phyloP scores from a whole-genome alignment of 441 rosid species.

The Corymbia citriodora region DNA sequence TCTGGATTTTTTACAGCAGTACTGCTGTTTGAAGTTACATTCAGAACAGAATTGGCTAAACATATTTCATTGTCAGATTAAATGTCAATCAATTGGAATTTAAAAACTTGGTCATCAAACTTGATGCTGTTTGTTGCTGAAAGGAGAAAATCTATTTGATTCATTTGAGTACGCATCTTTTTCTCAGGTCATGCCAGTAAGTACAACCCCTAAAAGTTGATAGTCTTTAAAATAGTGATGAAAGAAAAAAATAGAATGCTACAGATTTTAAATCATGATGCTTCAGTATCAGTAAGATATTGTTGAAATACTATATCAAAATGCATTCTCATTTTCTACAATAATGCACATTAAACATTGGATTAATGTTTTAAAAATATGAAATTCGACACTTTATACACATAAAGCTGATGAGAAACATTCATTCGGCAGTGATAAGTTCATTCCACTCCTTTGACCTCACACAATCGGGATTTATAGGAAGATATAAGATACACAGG shows the following conservation, averaged over 20 bases:
- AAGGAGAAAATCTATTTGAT: not conserved
- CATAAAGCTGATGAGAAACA: not conserved
- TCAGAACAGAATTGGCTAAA: not conserved
- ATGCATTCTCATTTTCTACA: not conserved
- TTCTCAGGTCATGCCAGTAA: not conserved
- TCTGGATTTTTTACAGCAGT: not conserved
- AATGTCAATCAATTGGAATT: not conserved
- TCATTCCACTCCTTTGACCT: not conserved
- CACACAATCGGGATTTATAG: not conserved
- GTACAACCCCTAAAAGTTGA: not conserved
- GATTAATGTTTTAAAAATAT: not conserved
- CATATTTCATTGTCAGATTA: not conserved
- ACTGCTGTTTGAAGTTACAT: not conserved
- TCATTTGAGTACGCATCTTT: not conserved
- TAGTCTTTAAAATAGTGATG: not conserved
- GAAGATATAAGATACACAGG: not conserved
- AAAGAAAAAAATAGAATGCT: not conserved
- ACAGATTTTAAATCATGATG: not conserved
- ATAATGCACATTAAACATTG: not conserved
- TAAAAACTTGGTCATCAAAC: not conserved
- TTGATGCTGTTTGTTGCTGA: not conserved
- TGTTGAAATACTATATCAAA: not conserved
- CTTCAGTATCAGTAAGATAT: not conserved
- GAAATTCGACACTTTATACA: not conserved
- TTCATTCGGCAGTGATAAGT: not conserved